Percentiles rank a stretch among this genome's conserved stretches.
Conservation (phyloP, 495 filamentous ascomycete genomes). For the Hypoxylon crocopeplum region DNA sequence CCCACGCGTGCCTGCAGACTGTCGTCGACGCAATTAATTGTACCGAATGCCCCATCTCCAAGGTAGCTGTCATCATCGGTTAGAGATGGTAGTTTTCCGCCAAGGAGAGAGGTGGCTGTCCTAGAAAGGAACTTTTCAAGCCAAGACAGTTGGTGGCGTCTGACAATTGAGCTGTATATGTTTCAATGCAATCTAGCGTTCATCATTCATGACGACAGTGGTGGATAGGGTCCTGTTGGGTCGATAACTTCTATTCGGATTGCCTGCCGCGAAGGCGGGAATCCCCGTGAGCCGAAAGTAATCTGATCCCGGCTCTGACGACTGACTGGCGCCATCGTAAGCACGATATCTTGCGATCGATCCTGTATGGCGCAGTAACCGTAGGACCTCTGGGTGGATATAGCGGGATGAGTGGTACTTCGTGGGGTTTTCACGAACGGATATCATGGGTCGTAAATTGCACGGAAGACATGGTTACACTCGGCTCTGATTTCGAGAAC, state of each 20-base stretch:
- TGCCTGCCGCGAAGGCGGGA: conserved; percentile 13
- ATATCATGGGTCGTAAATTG: conserved; percentile 26
- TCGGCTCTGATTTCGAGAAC: conserved; percentile 33
- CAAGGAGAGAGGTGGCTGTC: conserved; percentile 19
- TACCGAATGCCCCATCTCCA: conserved; percentile 21
- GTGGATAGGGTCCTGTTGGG: conserved; percentile 12
- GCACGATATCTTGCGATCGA: conserved; percentile 30
- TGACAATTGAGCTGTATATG: conserved; percentile 13
- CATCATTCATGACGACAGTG: conserved; percentile 34
- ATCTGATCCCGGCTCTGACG: conserved; percentile 17
- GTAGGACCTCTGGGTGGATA: conserved; percentile 18
- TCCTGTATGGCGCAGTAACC: conserved; percentile 21
- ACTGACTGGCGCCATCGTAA: conserved; percentile 19
- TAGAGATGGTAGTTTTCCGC: conserved; percentile 24
- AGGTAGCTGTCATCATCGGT: conserved; percentile 25
- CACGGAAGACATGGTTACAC: conserved; percentile 27
- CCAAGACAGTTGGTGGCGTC: conserved; percentile 17
- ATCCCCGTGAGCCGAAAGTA: conserved; percentile 16
- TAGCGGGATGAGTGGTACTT: conserved; percentile 29
- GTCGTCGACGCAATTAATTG: conserved; percentile 24
- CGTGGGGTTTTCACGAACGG: conserved; percentile 22
- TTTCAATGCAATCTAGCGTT: conserved; percentile 18
- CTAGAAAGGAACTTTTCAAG: conserved; percentile 17
- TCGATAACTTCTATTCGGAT: conserved; percentile 22
- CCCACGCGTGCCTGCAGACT: conserved; percentile 31